Evolutionary conservation across 176 grass and related monocot species (phyloP), one percentile per base, ranked within the genome.

Genomic region (Otatea glauca): DNA sequence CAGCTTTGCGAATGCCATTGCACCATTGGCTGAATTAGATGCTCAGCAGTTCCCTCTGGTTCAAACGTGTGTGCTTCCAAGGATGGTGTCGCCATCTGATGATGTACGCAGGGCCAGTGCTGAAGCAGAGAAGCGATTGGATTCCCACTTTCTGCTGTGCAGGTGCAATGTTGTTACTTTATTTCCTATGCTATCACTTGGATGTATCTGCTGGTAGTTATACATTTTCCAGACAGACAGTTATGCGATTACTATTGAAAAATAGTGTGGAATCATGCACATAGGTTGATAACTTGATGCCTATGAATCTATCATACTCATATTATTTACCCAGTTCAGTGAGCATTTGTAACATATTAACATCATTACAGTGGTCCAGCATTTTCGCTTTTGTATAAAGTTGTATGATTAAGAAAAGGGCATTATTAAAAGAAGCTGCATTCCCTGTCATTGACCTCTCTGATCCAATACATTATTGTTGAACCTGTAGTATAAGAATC

Each of bases 21-120:
- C 77, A 75, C 93, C 91, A 54, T 82, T 98, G 63, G 91, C 93
- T n/a, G 91, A 98, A 65, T 76, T 98, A 80, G 96, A 98, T 81
- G 89, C 91, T 13, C 83, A 92, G 70, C 93, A 94, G 6, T 96
- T 98, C 61, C 91, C 96, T 86, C 88, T 94, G 44, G 87, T 98
- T 80, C 96, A 98, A 89, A 89, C 93, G 17, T 96, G 91, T 91
- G 7, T 98, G 39, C 91, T 94, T 66, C 96, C 81, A 43, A 89
- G 78, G 86, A 94, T 98, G 91, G 91, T 98, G 65, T 95, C 91
- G 77, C 65, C 73, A 42, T 98, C 83, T 74, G 74, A 81, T 77
- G 91, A 96, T 87, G 78, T 94, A 83, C 81, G 77, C 27, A 89
- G 77, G 83, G 93, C 93, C 32, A 96, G 96, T 85, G 68, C 61